Evolutionary conservation across 2,329 filamentous ascomycete genomes (phyloP), one percentile per base, ranked within the genome.

Genomic region (Microsporum canis): DNA sequence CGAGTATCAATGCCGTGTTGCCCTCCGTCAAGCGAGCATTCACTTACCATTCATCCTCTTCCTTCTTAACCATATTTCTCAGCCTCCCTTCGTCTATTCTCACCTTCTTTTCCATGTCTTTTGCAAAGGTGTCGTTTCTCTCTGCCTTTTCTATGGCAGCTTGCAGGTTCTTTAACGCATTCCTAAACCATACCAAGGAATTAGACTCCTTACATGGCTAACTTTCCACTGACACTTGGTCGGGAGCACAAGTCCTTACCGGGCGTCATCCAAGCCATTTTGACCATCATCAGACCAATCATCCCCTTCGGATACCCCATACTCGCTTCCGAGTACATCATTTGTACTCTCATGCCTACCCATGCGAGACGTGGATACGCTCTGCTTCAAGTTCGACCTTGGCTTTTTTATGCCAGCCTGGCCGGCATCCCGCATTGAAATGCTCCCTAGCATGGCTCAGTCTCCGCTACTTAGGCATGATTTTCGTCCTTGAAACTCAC

Each of bases 121-220:
- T 64, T 10, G 59, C 61, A 39, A 63, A 65, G 34, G 59, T 60
- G 58, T 66, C 65, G 33, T 60, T 66, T 49, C 62, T 66, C 43
- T 64, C 61, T 39, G 58, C 59, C 17, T 61, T 61, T 33, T 60
- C 57, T 57, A 66, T 63, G 7, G 60, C 61, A 7, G 45, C 36
- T 47, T 66, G 64, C 55, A 66, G 56, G 6, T 62, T 63, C 38
- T 57, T 62, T 57, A 66, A 53, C 12, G 64, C 63, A 7, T 59
- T 41, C 23, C 64, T 66, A 58, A 23, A 34, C 7, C 45, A 51
- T 23, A 49, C 10, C 33, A 57, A 57, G 6, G 14, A n/a, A 12
- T 60, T 31, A 29, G 43, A 31, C 14, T 14, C 1, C 7, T 33
- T 36, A 23, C 10, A 23, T 14, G 53, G 47, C 45, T 3, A 1